Base-by-base conservation (phyloP, 2,329 filamentous ascomycete species). In the Fusarium sp. region DNA sequence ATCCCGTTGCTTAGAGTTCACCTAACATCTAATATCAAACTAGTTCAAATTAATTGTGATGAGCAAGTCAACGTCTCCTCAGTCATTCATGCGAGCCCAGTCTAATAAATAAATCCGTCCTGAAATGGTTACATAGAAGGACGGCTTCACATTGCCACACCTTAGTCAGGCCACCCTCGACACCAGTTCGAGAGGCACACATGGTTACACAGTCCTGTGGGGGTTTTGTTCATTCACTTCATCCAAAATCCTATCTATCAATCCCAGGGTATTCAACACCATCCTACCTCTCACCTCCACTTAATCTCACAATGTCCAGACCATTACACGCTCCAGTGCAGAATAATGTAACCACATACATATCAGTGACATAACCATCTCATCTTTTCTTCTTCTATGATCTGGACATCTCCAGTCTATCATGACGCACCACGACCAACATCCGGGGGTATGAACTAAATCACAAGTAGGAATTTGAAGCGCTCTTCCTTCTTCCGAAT, bases 381-480 rank as follows among this genome's bases (percentile, higher is more conserved):
- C 54, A 53, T 54, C 54, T 58, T 23, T 23, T 23, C 18, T 23
- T 23, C 18, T 58, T 70, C 58, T 54, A 70, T 70, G 59, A 64
- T 64, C 53, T 54, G 50, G 41, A 59, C 41, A 66, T 68, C 58
- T 65, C 68, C 56, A 57, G 60, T 74, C 72, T 72, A 75, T 73
- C 58, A 70, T 65, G 64, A 65, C 53, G 54, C 60, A 64, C 46
- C 43, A 60, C 63, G 50, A 64, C 40, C 53, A 59, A 64, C 36
- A 54, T 44, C 52, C 47, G 53, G 64, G 44, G 51, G 58, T 68
- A 72, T 65, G 61, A 66, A 62, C 47, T 40, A 60, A 41, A 43
- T 30, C 40, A 31, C 28, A 47, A 60, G 55, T 40, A 34, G 52
- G 46, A 40, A 55, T 53, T 54, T 7, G 27, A 41, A 16, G 7